Evolutionary conservation across 2,329 filamentous ascomycete species (phyloP).

Genomic region (Neonectria ditissima): DNA sequence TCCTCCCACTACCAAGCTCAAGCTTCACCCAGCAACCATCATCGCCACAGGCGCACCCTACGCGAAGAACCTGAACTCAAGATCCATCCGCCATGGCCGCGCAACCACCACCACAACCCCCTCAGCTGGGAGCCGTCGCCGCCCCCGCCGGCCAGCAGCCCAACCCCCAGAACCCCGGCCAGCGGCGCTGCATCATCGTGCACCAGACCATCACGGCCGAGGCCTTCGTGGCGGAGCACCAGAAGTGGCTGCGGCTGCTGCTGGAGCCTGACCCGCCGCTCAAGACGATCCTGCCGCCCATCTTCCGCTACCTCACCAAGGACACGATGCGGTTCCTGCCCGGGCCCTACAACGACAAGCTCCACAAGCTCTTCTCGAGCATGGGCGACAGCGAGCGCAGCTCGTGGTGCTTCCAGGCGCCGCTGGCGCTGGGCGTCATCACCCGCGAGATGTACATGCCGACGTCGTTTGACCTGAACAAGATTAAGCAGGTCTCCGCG

Average conservation of each 20-base stretch:
- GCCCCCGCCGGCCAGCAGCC: neutral
- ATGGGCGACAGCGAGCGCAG: slow-evolving; percentile 9
- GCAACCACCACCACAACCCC: neutral
- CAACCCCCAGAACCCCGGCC: neutral
- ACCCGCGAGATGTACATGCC: neutral
- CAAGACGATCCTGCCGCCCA: neutral
- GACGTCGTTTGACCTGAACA: neutral
- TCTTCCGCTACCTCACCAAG: slow-evolving; percentile 9
- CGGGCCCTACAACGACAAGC: slow-evolving; percentile 2
- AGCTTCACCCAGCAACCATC: neutral
- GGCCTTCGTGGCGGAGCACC: slow-evolving; percentile 9
- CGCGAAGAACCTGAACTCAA: neutral
- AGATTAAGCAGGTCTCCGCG: neutral
- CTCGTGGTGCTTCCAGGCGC: slow-evolving; percentile 6
- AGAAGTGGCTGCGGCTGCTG: slow-evolving; percentile 13
- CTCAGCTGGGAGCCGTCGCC: neutral
- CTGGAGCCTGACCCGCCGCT: neutral
- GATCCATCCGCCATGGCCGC: neutral
- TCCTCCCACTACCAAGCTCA: neutral
- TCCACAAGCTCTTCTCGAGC: slow-evolving; percentile 10
- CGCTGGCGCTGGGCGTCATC: neutral
- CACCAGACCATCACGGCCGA: slow-evolving; percentile 9
- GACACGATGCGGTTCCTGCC: slow-evolving; percentile 17
- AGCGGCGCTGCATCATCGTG: neutral
- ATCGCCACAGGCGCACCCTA: neutral